A percentile compares a stretch with the other conserved stretches of the same genome.
Conservation (phyloP, 2,329 filamentous ascomycete species). For the Malbranchea zuffiana region DNA sequence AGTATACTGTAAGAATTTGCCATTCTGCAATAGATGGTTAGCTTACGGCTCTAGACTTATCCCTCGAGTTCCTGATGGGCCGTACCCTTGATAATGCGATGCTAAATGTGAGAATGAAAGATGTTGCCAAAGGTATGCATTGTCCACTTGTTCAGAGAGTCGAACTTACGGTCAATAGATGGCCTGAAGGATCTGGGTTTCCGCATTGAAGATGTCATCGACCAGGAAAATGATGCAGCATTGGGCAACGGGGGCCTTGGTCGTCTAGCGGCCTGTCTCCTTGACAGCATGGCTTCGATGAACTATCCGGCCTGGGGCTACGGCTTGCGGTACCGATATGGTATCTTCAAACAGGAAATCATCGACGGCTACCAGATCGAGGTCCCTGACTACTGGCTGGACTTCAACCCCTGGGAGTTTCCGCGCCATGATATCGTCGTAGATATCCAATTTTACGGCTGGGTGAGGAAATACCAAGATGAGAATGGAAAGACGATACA, state of each 20-base stretch:
- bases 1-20: constrained; percentile 59
- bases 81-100: constrained; percentile 95
- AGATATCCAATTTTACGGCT: constrained; percentile 92
- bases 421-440: constrained; percentile 90
- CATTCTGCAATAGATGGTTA: constrained; percentile 4
- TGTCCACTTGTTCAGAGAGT: neutral
- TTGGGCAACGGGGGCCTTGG: constrained; percentile 93
- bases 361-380: constrained; percentile 97
- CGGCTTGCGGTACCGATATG: constrained; percentile 86
- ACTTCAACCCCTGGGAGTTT: constrained; percentile 99
- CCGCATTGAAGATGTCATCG: constrained; percentile 89
- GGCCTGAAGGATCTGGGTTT: constrained; percentile 85
- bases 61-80: constrained; percentile 96
- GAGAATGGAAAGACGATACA: constrained; percentile 62
- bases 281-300: constrained; percentile 87
- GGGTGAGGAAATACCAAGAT: constrained; percentile 63
- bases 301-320: constrained; percentile 98
- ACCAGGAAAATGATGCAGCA: constrained; percentile 90
- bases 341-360: constrained; percentile 99
- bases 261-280: constrained; percentile 87
- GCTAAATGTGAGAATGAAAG: constrained; percentile 86
- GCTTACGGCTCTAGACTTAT: constrained; percentile 52
- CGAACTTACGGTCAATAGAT: constrained; percentile 32
- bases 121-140: constrained; percentile 62
- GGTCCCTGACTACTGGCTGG: constrained; percentile 96